Evolutionary conservation across 129 eudicot species (phyloP).

Genomic region (Heracleum sosnowskyi): DNA sequence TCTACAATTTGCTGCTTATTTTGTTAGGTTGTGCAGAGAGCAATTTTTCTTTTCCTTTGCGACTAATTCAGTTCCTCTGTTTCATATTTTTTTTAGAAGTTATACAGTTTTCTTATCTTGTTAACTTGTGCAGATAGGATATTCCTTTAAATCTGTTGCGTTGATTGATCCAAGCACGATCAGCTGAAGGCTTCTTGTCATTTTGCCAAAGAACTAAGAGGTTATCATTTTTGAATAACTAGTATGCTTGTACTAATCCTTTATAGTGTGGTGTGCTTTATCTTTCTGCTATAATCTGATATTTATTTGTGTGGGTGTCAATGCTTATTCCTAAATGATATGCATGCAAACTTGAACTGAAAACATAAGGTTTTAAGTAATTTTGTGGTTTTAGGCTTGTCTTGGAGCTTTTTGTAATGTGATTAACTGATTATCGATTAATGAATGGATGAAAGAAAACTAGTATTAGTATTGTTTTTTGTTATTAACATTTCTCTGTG

Average conservation of each 20-base stretch:
- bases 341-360: too few species aligned
- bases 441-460: background rate
- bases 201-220: slow-evolving; percentile 68
- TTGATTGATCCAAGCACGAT: slow-evolving; percentile 74
- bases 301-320: background rate
- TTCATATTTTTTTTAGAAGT: too few species aligned
- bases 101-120: too few species aligned
- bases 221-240: slow-evolving; percentile 33
- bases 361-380: too few species aligned
- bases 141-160: slow-evolving; percentile 64
- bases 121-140: slow-evolving; percentile 58
- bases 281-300: too few species aligned
- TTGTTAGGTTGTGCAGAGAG: too few species aligned
- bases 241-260: slow-evolving; percentile 34
- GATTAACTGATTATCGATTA: too few species aligned
- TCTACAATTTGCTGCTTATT: too few species aligned
- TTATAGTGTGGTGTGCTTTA: background rate
- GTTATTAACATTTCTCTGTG: background rate
- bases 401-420: background rate
- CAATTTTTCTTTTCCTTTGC: too few species aligned
- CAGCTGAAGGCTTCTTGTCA: slow-evolving; percentile 65
- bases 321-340: background rate
- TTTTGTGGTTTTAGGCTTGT: background rate
- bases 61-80: too few species aligned
- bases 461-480: background rate